Evolutionary conservation across 306 rosid species (phyloP).

Genomic region (Sicyos edulis): DNA sequence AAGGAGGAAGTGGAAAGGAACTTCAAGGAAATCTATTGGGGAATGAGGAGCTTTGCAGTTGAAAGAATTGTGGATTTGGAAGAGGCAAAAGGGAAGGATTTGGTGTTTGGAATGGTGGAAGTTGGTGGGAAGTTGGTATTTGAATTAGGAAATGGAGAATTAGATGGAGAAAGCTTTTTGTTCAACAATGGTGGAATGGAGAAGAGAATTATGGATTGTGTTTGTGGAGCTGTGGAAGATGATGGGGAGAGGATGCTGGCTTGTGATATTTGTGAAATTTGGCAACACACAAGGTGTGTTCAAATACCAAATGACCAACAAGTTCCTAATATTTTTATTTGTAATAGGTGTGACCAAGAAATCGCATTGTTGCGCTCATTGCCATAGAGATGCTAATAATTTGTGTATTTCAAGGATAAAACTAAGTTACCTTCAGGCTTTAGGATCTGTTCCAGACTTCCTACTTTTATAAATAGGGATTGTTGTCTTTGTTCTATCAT

Average conservation of each 20-base stretch:
- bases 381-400: slow-evolving; percentile 20
- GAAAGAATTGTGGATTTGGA: slow-evolving; percentile 38
- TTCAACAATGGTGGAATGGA: slow-evolving; percentile 29
- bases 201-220: slow-evolving; percentile 41
- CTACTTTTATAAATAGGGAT: too few relatives aligned
- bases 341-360: slow-evolving; percentile 68
- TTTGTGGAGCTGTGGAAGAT: slow-evolving; percentile 73
- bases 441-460: too few relatives aligned
- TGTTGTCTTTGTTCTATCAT: too few relatives aligned
- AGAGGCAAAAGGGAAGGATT: slow-evolving; percentile 38
- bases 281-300: slow-evolving; percentile 77
- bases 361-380: slow-evolving; percentile 48
- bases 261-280: slow-evolving; percentile 80
- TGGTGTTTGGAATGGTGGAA: slow-evolving; percentile 48
- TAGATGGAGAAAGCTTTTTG: slow-evolving; percentile 7
- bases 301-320: slow-evolving; percentile 58
- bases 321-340: slow-evolving; percentile 65
- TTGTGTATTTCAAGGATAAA: background rate
- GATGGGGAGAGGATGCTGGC: slow-evolving; percentile 80
- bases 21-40: slow-evolving; percentile 68
- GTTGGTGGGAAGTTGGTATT: slow-evolving; percentile 53
- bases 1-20: slow-evolving; percentile 60
- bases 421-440: too few relatives aligned
- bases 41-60: slow-evolving; percentile 52
- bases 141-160: slow-evolving; percentile 16